Conservation (phyloP, 1,284 basidiomycete genomes). For the Leccinum pachyderme region DNA sequence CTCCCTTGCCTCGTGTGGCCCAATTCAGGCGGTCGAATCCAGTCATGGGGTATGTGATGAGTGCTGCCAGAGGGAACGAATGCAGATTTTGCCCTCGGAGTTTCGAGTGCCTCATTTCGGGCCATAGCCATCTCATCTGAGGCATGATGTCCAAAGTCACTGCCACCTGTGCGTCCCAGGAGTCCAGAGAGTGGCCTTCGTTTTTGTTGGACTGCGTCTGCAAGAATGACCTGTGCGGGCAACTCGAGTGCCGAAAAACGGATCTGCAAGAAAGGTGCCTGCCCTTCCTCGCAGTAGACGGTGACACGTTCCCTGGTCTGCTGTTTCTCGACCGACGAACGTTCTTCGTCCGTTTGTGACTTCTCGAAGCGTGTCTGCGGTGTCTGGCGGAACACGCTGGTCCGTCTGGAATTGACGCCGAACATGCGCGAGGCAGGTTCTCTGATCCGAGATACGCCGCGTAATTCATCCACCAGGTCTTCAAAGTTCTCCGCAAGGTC, state of each 20-base stretch:
- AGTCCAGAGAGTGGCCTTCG: conserved; percentile 12
- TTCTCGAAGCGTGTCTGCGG: conserved; percentile 33
- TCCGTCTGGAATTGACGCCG: conserved; percentile 50
- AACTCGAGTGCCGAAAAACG: conserved; percentile 57
- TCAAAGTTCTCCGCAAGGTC: conserved; percentile 46
- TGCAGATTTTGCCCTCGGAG: conserved; percentile 14
- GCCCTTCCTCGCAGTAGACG: conserved; percentile 46
- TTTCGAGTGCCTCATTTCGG: conserved; percentile 7
- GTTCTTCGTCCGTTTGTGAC: neutral
- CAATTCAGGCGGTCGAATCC: conserved; percentile 15
- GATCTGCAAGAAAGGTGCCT: conserved; percentile 57
- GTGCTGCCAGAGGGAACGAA: neutral
- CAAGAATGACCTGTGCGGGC: conserved; percentile 38
- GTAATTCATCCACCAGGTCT: conserved; percentile 37
- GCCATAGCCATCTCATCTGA: conserved; percentile 11
- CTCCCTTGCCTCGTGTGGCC: conserved; percentile 14
- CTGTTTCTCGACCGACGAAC: conserved; percentile 14
- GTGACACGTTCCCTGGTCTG: conserved; percentile 49
- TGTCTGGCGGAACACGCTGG: conserved; percentile 43
- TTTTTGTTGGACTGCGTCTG: conserved; percentile 28
- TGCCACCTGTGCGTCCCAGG: conserved; percentile 1
- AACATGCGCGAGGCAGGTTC: conserved; percentile 38
- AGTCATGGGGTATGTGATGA: conserved; percentile 8
- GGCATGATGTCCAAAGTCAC: neutral
- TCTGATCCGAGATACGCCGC: conserved; percentile 19